Base-by-base conservation (phyloP, 345 rosid genomes). In the Pistacia integerrima region DNA sequence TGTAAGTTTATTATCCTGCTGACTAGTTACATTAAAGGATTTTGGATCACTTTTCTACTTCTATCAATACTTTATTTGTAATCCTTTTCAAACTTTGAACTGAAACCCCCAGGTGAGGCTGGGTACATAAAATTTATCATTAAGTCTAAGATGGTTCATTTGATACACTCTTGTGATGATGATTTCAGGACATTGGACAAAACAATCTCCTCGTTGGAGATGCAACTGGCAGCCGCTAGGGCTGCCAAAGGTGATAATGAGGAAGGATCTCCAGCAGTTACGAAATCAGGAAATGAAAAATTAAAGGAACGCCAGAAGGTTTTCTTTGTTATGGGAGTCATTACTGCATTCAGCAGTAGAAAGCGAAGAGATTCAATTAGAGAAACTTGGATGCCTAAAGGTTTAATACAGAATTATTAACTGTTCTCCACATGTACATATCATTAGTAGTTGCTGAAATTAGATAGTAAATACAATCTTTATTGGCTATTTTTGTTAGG, bases 311-410 rank as follows among this genome's bases (percentile, higher is more conserved):
- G 90, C 56, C 89, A 73, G 74, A 88, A 88, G 82, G 85, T 88
- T 72, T 90, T 92, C 85, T 88, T 87, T 86, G 92, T 90, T 36
- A 90, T 90, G 97, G 97, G 97, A 75, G 87, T 92, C 79, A 88
- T 88, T 9, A 92, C 97, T 44, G 92, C 92, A 64, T 92, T 92
- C 84, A 88, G 97, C 83, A 92, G 94, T 80, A 87, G 97, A 84
- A 92, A 88, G 70, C 82, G 94, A 72, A 80, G 97, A 74, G 91
- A 92, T 71, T 92, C 97, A n/a, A 88, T 92, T 68, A 86, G 97
- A 79, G 86, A 88, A 70, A 87, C 91, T 62, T 92, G 92, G 97
- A 78, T 92, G 91, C 97, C 87, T 20, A 87, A 85, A 88, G 97
- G 97, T 89, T 69, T 74, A 56, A 51, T 77, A 4, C 61, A 22